These are phyloP conservation scores for Peronospora tabacina DNA, from an alignment of 352 stramenopile genomes.

Conservation along the genomic window DNA sequence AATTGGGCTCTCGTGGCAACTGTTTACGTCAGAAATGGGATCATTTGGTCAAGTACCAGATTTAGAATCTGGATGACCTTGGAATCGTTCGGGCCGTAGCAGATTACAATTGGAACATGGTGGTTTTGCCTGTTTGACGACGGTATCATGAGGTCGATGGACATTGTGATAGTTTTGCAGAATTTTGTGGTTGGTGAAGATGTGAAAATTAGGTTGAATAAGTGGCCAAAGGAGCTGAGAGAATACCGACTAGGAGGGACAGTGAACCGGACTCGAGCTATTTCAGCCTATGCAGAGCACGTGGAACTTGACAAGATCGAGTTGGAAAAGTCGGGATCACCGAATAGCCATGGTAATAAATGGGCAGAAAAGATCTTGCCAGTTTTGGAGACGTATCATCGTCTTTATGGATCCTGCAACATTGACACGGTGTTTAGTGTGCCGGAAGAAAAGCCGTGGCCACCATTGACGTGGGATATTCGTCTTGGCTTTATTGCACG, in stretches of 20 bases:
- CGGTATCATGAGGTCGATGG: conserved; percentile 32
- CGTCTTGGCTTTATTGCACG: conserved; percentile 47
- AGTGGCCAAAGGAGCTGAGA: conserved; percentile 26
- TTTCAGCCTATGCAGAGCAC: conserved; percentile 26
- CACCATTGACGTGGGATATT: conserved; percentile 26
- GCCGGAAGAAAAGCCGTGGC: conserved; percentile 31
- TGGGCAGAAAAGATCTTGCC: conserved; percentile 51
- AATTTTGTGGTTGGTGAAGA: conserved; percentile 29
- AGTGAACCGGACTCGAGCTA: conserved; percentile 43
- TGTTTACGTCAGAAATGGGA: conserved; percentile 25
- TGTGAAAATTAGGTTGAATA: conserved; percentile 1
- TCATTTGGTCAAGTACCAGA: conserved; percentile 21
- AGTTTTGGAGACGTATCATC: conserved; percentile 35
- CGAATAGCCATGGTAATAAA: conserved; percentile 39
- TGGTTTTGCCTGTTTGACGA: conserved; percentile 36
- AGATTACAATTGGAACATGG: conserved; percentile 30
- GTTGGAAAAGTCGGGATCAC: conserved; percentile 38
- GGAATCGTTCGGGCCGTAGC: conserved; percentile 34
- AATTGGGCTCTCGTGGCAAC: conserved; percentile 34
- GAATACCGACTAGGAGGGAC: conserved; percentile 37
- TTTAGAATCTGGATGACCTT: conserved; percentile 30
- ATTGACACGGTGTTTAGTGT: conserved; percentile 37
- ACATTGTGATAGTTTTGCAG: conserved; percentile 34
- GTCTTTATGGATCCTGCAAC: conserved; percentile 37
- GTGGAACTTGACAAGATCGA: conserved; percentile 28